Conservation (phyloP, 1,284 basidiomycete genomes). For the Ceratobasidium sp. region DNA sequence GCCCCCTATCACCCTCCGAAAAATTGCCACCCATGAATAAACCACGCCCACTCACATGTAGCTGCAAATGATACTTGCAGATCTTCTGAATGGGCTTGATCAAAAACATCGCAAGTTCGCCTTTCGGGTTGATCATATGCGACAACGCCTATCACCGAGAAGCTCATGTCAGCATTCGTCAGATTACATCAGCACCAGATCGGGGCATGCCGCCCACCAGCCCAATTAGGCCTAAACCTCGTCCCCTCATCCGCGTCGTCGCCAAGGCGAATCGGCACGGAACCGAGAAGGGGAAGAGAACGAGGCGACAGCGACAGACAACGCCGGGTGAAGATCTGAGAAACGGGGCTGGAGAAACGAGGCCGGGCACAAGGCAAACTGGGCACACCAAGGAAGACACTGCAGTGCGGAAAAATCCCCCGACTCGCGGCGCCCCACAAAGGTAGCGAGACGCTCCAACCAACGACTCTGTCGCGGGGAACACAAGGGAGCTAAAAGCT, state of each 20-base stretch:
- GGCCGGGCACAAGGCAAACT: too few relatives aligned
- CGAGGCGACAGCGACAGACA: too few relatives aligned
- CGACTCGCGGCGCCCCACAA: too few relatives aligned
- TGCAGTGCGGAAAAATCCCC: too few relatives aligned
- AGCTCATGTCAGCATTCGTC: slow-evolving; percentile 6
- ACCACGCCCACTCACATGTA: slow-evolving; percentile 61
- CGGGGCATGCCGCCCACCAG: background rate
- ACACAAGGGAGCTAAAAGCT: too few relatives aligned
- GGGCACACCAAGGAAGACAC: too few relatives aligned
- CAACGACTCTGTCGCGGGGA: too few relatives aligned
- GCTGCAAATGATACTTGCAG: slow-evolving; percentile 77
- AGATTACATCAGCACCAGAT: background rate
- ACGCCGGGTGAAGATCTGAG: too few relatives aligned
- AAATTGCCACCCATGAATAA: background rate
- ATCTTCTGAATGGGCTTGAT: slow-evolving; percentile 83
- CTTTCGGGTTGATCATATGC: slow-evolving; percentile 78
- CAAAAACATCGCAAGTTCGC: slow-evolving; percentile 87
- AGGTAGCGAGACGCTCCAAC: too few relatives aligned
- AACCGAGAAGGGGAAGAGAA: too few relatives aligned
- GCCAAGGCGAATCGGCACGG: background rate
- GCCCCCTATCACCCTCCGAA: background rate
- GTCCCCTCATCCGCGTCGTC: background rate
- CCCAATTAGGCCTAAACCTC: background rate
- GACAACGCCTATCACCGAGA: slow-evolving; percentile 47
- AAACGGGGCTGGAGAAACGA: too few relatives aligned